Evolutionary conservation across 2,329 filamentous ascomycete genomes (phyloP), one percentile per base, ranked within the genome.

Genomic region (Rhexocercosporidium sp.): DNA sequence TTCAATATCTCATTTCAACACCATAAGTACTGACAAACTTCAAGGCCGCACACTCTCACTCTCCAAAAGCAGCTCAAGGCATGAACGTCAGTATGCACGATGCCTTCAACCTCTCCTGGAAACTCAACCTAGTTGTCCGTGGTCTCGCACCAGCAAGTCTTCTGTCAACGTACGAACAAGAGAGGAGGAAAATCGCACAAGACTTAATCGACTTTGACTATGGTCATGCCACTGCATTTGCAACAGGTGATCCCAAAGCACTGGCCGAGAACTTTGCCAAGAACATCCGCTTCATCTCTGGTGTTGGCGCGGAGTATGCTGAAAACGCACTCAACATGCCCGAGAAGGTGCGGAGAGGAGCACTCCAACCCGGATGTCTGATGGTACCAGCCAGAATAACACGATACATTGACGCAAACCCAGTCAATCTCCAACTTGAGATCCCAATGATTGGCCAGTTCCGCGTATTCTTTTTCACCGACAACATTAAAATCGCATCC

Each of bases 361-460:
- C 73, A 39, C 74, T 85, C 0, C 78, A 74, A 29, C 78, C 81
- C 0, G 81, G 81, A 0, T 72, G 76, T 6, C 75, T 87, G 0
- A 77, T 86, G 11, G 82, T 81, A 3, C 91, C 91, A 2, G 89
- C 89, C 47, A 91, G 88, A 78, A 90, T 90, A 20, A 91, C 90
- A 0, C 85, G 92, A 31, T 93, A 90, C 75, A 86, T 93, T 61
- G 92, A 94, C 78, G 89, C 91, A 3, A 94, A 94, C 73, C 91
- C 91, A 0, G 87, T 94, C 49, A 89, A 94, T 72, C 81, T 94
- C 31, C 90, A 94, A 76, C 86, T 93, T 6, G 92, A 94, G 74
- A 92, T 94, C 53, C 92, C 92, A 1, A 86, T 93, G 78, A 81
- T 94, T 6, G 89, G 91, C 29, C 92, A 94, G 75, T 94, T 94